Percentiles rank a stretch among this genome's conserved stretches.
phyloP scores from a whole-genome alignment of 2,329 filamentous ascomycete genomes.

The Ramularia endophylla region DNA sequence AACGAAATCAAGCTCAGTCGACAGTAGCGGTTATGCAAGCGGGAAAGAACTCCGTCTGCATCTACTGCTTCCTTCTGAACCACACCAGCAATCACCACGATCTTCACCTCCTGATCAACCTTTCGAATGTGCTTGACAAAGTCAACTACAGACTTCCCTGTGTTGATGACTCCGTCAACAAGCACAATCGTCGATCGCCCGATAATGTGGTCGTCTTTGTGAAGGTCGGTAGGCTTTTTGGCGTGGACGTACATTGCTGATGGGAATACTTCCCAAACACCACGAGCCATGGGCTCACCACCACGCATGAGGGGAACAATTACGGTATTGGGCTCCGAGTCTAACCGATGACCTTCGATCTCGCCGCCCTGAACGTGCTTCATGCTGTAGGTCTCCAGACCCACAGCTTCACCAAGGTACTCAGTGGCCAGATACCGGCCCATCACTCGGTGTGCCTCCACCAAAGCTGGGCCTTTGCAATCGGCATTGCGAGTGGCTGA shows the following conservation, averaged over 20 bases:
- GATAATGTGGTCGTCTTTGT: constrained; percentile 35
- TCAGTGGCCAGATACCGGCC: constrained; percentile 52
- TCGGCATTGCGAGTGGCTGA: constrained; percentile 49
- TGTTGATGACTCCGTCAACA: constrained; percentile 59
- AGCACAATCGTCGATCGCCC: constrained; percentile 42
- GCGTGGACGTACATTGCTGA: constrained; percentile 49
- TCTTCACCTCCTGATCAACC: constrained; percentile 35
- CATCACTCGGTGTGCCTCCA: constrained; percentile 44
- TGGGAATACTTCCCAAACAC: constrained; percentile 50
- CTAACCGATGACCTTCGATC: constrained; percentile 43
- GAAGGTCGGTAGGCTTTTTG: constrained; percentile 37
- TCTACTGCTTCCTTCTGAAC: constrained; percentile 39
- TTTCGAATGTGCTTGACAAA: constrained; percentile 46
- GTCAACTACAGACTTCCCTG: constrained; percentile 44
- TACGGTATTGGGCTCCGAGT: constrained; percentile 43
- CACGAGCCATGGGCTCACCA: constrained; percentile 56
- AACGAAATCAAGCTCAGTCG: constrained; percentile 44
- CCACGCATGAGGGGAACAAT: constrained; percentile 60
- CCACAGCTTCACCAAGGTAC: constrained; percentile 43
- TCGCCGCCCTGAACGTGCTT: constrained; percentile 47
- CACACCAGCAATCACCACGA: constrained; percentile 52
- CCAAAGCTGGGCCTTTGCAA: constrained; percentile 41
- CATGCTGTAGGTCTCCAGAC: constrained; percentile 46
- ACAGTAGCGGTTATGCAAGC: constrained; percentile 16
- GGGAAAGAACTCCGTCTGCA: constrained; percentile 17